Evolutionary conservation across 768 basidiomycete species (phyloP).

Genomic region (Leucogyrophana mollusca): DNA sequence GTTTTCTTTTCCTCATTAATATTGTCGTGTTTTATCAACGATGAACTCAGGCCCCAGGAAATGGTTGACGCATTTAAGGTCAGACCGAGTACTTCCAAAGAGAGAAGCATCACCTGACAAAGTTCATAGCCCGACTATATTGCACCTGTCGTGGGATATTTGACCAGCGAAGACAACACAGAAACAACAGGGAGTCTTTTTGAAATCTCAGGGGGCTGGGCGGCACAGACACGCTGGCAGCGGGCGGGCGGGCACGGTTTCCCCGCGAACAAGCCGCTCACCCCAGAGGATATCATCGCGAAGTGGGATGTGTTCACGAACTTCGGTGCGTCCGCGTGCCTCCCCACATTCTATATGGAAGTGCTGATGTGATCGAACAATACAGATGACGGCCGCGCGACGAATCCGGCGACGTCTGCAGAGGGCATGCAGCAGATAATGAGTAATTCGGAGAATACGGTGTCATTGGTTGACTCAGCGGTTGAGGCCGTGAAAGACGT

Average conservation of each 20-base stretch:
- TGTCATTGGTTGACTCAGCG: slow-evolving; percentile 32
- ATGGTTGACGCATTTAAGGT: slow-evolving; percentile 91
- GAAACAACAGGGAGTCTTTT: slow-evolving; percentile 75
- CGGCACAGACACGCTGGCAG: slow-evolving; percentile 91
- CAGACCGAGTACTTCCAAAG: slow-evolving; percentile 1
- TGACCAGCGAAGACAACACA: slow-evolving; percentile 79
- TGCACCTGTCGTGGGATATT: slow-evolving; percentile 89
- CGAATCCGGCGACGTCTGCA: slow-evolving; percentile 69
- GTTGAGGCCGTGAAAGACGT: slow-evolving; percentile 51
- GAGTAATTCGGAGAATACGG: slow-evolving; percentile 49
- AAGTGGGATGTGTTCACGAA: slow-evolving; percentile 85
- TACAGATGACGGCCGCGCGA: slow-evolving; percentile 77
- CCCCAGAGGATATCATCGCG: slow-evolving; percentile 75
- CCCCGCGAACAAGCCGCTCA: slow-evolving; percentile 70
- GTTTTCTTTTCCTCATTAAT: slow-evolving; percentile 12
- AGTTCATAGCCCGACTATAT: slow-evolving; percentile 78
- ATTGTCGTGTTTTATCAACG: slow-evolving; percentile 1
- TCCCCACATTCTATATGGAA: background rate
- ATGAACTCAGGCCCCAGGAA: slow-evolving; percentile 60
- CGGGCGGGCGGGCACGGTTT: slow-evolving; percentile 85
- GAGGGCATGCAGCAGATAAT: slow-evolving; percentile 81
- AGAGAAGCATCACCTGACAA: background rate
- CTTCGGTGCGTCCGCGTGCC: slow-evolving; percentile 63
- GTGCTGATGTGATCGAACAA: background rate
- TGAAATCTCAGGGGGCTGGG: slow-evolving; percentile 90